Evolutionary conservation across 2,329 filamentous ascomycete genomes (phyloP), one percentile per base, ranked within the genome.

Genomic region (Capronia coronata): DNA sequence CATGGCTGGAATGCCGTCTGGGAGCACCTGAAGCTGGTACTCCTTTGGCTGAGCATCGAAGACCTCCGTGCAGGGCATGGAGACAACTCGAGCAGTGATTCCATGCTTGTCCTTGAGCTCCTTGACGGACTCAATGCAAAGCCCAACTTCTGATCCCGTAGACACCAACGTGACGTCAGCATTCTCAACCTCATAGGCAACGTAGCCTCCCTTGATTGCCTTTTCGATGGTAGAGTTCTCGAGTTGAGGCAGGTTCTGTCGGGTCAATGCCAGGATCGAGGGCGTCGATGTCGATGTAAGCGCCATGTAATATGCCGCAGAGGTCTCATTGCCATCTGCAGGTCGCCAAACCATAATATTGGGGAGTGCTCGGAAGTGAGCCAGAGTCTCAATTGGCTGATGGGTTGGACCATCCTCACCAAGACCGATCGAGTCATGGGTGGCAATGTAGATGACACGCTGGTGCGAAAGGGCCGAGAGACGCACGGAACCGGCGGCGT

Each of bases 331-430:
- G 66, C 91, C 91, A 67, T 97, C 93, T 64, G 93, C 91, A 62
- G 93, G 93, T 68, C 93, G 90, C 93, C 93, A 97, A 65, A 97
- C 91, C 87, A 97, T 95, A 79, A 86, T 87, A 84, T 98, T 98
- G 67, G 93, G 93, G 63, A 97, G 82, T 59, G 93, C 93, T 70
- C 93, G 91, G 88, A 97, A 97, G 76, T 97, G 93, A 54, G 90
- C 86, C 58, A 97, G 83, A 38, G 89, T 95, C 83, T 98, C 93
- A 63, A 98, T 95, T 70, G 93, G 93, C 80, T 98, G 93, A 76
- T 98, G 93, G 50, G 93, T 98, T 62, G 93, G 91, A 58, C 93
- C 93, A 67, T 98, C 93, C 77, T 98, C 93, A 73, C 93, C 93
- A 62, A 97, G 87, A 78, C 93, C 93, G 64, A 98, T 98, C 60